Base-by-base conservation (phyloP, 305 asterid genomes). In the Fraxinus sp. region DNA sequence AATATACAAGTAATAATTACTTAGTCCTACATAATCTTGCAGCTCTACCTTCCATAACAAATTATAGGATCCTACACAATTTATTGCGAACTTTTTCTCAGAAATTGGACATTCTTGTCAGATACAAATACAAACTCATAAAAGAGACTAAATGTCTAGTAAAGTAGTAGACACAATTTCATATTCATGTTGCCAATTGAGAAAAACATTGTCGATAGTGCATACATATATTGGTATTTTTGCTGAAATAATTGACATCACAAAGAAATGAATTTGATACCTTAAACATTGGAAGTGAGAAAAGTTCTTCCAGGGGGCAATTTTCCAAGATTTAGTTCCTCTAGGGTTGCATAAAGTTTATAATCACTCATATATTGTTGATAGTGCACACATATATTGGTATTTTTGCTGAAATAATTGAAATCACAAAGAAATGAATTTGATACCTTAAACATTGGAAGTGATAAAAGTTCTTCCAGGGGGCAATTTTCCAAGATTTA, bases 201-300 rank as follows among this genome's bases (percentile, higher is more conserved):
- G 36, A 0, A 24, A 66, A 24, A 66, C 36, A 24, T 9, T 8
- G 73, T 20, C 9, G 32, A 20, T 9, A 20, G 26, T 62, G 10
- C 71, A 20, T 20, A 62, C 73, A 26, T 66, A 66, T 22, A 66
- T 66, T 26, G 73, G 32, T 26, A 8, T 70, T 4, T 70, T 26
- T 30, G 37, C 75, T 13, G 37, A 26, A 9, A 68, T 28, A 28
- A 24, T 14, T 70, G 20, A 70, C 41, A 30, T 1, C 10, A 30
- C 20, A 30, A 7, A 68, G 24, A 79, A 81, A 72, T 41, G 41
- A 26, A 37, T 59, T 77, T 7, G 77, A 70, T 88, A 94, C 97
- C 99, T 96, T 94, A 85, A 96, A 96, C 92, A 87, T 93, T 76
- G 99, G 97, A 84, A 89, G 95, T 5, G 99, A 96, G 73, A 96